Conservation (phyloP, 305 asterid species). For the Stenogyne calaminthoides region DNA sequence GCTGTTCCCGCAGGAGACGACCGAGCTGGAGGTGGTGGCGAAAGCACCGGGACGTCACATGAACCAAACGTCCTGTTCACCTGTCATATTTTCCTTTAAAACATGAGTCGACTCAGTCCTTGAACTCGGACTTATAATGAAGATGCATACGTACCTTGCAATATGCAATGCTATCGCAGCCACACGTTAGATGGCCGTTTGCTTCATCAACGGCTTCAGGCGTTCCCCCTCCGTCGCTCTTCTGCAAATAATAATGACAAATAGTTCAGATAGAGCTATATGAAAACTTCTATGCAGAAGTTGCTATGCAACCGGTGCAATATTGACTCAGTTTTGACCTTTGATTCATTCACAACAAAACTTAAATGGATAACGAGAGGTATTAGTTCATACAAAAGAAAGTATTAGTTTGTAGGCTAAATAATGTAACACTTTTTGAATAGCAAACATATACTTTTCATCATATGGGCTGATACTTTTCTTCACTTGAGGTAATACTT, state of each 20-base stretch:
- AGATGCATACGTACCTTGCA: conserved; percentile 60
- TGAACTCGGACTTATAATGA: background rate
- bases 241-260: conserved; percentile 38
- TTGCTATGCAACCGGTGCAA: background rate
- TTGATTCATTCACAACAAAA: no score
- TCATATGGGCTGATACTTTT: background rate
- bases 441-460: background rate
- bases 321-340: no score
- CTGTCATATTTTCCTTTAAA: conserved; percentile 38
- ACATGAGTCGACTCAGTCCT: background rate
- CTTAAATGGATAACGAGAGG: no score
- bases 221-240: conserved; percentile 93
- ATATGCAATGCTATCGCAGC: conserved; percentile 84
- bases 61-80: conserved; percentile 56
- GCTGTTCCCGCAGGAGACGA: conserved; percentile 26
- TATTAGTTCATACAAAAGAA: background rate
- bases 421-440: no score
- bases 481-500: no score
- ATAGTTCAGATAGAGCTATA: background rate
- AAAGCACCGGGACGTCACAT: conserved; percentile 68
- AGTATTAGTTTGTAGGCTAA: background rate
- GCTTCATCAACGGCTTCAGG: conserved; percentile 89
- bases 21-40: conserved; percentile 93
- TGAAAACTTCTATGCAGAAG: no score
- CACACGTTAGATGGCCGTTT: conserved; percentile 83